Base-by-base conservation (phyloP, 192 early-diverging fungal species). In the Piromyces finnis region DNA sequence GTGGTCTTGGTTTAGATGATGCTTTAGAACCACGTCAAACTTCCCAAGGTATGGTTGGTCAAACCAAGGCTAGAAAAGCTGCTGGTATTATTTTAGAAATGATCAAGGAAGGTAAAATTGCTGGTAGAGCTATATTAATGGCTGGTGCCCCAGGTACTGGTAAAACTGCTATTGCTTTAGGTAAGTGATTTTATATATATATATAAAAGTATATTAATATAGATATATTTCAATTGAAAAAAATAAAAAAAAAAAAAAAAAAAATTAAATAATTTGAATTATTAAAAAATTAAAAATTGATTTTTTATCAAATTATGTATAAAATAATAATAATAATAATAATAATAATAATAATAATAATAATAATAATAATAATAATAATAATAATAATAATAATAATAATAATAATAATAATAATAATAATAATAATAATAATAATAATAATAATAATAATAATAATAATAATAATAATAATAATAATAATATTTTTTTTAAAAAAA, bases 161-260 rank as follows among this genome's bases (percentile, higher is more conserved):
- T 83, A 99, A 99, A 89, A 99, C 97, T 2, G 97, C 97, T 30
- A 98, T 99, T 85, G 97, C 97, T 15, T 98, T 98, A 97, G 97
- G 95, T 90, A 86, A 79, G 85, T 77, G 30, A 37, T n/a, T 39
- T 14, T 39, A 39, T 35, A 35, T 35, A 35, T 35, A 35, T 35
- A n/a, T n/a, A n/a, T n/a, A n/a, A n/a, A n/a, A n/a, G n/a, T n/a
- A n/a, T n/a, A n/a, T n/a, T n/a, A n/a, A n/a, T n/a, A n/a, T 35
- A 35, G 12, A 35, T 35, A 35, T 78, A 29, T 78, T 7, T 78
- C 5, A 3, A 29, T 78, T 78, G 12, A 78, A 29, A 37, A 27
- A 3, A 51, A 18, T 28, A 77, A 9, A 83, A 80, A 17, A n/a
- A 78, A 28, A 28, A 79, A 78, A 32, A 79, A 78, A 27, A 78